Base-by-base conservation (phyloP, 768 basidiomycete genomes). In the Collybia sordida region DNA sequence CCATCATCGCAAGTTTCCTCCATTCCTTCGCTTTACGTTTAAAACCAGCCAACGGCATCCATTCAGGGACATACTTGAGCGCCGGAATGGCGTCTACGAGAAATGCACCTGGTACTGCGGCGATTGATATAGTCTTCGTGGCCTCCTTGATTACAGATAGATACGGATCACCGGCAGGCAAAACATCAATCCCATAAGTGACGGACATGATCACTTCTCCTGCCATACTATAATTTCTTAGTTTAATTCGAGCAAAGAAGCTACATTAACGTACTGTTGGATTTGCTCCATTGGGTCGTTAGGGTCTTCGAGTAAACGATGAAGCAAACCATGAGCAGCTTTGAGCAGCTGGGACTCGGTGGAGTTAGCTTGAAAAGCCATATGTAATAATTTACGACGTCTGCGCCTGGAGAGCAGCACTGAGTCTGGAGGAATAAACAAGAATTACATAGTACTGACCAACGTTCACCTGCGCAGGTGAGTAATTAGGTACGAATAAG, bases 31-130 rank as follows among this genome's bases (percentile, higher is more conserved):
- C 47, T 28, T 42, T 49, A 17, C 47, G 47, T 34, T 49, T 31
- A n/a, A 39, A 41, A 3, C 58, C 65, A 0, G 64, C 63, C 1
- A 69, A 65, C 24, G 73, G 72, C 44, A 73, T 53, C 65, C 68
- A 73, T 2, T 50, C 57, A 3, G 72, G 73, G 2, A 73, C 42
- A 36, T 72, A 54, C 48, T 66, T 67, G 18, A 75, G 52, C 15
- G 61, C 28, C 15, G 62, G 62, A 7, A 65, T 23, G 0, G 59
- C 50, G 40, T 76, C 71, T 38, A 70, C 69, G 4, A 73, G 56
- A 48, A 61, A 74, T 0, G 66, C 50, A 3, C 64, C 68, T 4
- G 64, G 55, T 36, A 61, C 59, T 6, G 50, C 61, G 4, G 67
- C 59, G 8, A 52, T 59, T 4, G 64, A 57, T 19, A 72, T 51